Percentiles rank a stretch among this genome's conserved stretches.
These are phyloP conservation scores for Pholiota conissans DNA, from an alignment of 768 basidiomycete species.

Conservation along the genomic window DNA sequence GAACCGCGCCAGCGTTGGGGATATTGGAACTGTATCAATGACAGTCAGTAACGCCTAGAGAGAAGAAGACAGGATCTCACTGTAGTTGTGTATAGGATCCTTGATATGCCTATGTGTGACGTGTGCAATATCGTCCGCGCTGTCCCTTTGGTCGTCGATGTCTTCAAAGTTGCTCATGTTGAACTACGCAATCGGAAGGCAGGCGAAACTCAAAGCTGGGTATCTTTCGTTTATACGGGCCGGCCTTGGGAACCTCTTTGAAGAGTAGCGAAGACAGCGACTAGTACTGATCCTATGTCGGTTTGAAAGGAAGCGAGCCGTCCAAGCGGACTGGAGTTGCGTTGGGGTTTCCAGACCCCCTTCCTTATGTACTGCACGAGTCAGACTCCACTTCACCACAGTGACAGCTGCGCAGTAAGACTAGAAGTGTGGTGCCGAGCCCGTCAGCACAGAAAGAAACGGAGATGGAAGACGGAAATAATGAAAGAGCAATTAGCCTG, in stretches of 20 bases:
- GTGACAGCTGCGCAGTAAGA: too few species aligned
- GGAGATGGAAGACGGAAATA: not conserved
- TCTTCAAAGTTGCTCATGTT: not conserved
- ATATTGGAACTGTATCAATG: not conserved
- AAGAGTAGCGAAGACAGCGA: too few species aligned
- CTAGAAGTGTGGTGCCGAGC: not conserved
- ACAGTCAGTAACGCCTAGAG: not conserved
- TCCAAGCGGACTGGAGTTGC: too few species aligned
- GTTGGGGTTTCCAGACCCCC: not conserved
- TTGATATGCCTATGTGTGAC: not conserved
- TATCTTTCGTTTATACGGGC: too few species aligned
- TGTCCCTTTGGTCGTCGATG: not conserved
- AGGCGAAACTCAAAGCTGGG: too few species aligned
- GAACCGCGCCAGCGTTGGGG: not conserved
- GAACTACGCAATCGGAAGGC: not conserved
- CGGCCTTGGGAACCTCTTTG: too few species aligned
- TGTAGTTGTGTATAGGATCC: conserved; percentile 5
- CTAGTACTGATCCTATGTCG: too few species aligned
- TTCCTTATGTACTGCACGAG: not conserved
- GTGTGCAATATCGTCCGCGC: not conserved
- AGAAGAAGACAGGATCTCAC: not conserved
- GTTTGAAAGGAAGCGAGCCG: too few species aligned
- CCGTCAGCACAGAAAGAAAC: not conserved
- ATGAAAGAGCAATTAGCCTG: not conserved
- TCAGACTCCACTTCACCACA: not conserved